phyloP scores from a whole-genome alignment of 1,284 basidiomycete genomes.

The Cutaneotrichosporon mucoides region DNA sequence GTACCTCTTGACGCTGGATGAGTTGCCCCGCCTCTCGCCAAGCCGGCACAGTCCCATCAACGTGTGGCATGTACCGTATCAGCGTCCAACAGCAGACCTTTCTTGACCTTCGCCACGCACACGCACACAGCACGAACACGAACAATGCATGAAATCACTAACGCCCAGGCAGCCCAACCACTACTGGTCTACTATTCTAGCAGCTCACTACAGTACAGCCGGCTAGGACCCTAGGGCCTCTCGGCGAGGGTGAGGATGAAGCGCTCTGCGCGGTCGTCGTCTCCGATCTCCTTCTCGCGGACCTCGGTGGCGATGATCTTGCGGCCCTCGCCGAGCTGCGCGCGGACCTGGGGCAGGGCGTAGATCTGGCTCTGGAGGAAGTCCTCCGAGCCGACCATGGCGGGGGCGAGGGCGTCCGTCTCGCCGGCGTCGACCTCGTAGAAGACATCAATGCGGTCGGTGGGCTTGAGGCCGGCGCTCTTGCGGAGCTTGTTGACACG shows the following conservation, averaged over 20 bases:
- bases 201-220: neutral
- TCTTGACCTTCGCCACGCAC: too few relatives aligned
- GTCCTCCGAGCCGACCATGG: constrained; percentile 61
- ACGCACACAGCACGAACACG: neutral
- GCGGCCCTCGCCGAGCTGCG: constrained; percentile 68
- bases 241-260: constrained; percentile 37
- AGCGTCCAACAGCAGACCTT: too few relatives aligned
- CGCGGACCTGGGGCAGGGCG: constrained; percentile 62
- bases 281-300: constrained; percentile 81
- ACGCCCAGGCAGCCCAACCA: neutral
- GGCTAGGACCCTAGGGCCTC: constrained; percentile 9
- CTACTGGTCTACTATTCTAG: constrained; percentile 1
- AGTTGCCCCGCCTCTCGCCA: too few relatives aligned
- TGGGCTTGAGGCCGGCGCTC: constrained; percentile 88
- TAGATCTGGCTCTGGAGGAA: constrained; percentile 74
- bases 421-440: constrained; percentile 73
- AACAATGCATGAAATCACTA: constrained; percentile 1
- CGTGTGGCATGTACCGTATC: too few relatives aligned
- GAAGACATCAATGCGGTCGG: constrained; percentile 89
- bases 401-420: constrained; percentile 64
- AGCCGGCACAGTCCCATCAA: too few relatives aligned
- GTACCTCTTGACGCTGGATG: too few relatives aligned
- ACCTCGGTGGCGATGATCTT: constrained; percentile 53
- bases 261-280: constrained; percentile 82
- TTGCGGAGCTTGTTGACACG: constrained; percentile 95